A percentile compares a stretch with the other conserved stretches of the same genome.
These are phyloP conservation scores for Tulasnella sp. DNA, from an alignment of 768 basidiomycete genomes.

Conservation along the genomic window DNA sequence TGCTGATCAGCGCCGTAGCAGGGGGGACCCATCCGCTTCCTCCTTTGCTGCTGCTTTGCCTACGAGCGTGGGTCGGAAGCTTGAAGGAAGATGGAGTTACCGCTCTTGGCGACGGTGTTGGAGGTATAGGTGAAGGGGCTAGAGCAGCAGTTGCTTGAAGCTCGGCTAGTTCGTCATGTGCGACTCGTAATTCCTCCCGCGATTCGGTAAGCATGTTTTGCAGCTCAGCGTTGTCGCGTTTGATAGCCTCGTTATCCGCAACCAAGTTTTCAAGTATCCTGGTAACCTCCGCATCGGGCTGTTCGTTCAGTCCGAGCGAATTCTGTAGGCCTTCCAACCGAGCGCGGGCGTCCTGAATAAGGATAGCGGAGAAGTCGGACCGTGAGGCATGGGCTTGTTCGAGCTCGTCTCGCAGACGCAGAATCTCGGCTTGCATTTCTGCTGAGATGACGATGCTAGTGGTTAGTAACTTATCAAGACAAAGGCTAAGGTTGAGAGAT, in stretches of 20 bases:
- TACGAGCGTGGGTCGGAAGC: conserved; percentile 18
- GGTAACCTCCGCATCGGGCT: conserved; percentile 53
- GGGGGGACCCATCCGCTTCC: conserved; percentile 26
- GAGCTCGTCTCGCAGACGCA: conserved; percentile 63
- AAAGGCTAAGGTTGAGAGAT: not conserved
- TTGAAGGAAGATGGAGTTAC: not conserved
- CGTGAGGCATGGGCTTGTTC: conserved; percentile 64
- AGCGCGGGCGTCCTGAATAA: conserved; percentile 66
- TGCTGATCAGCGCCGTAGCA: conserved; percentile 21
- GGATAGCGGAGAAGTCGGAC: conserved; percentile 66
- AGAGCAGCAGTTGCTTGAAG: conserved; percentile 41
- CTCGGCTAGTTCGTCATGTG: conserved; percentile 79
- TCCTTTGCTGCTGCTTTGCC: conserved; percentile 16
- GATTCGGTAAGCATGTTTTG: conserved; percentile 72
- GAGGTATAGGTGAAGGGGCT: conserved; percentile 10
- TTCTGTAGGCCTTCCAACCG: conserved; percentile 64
- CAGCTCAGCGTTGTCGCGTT: conserved; percentile 79
- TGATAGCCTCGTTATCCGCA: conserved; percentile 79
- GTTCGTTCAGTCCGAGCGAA: conserved; percentile 49
- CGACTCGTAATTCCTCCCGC: conserved; percentile 69
- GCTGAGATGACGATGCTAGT: conserved; percentile 47
- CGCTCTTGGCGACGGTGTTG: conserved; percentile 18
- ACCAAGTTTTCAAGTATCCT: conserved; percentile 82
- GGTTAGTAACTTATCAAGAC: conserved; percentile 1
- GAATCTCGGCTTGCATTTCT: conserved; percentile 70